These are phyloP conservation scores for Mycocentrospora acerina DNA, from an alignment of 2,329 filamentous ascomycete genomes.

Conservation along the genomic window DNA sequence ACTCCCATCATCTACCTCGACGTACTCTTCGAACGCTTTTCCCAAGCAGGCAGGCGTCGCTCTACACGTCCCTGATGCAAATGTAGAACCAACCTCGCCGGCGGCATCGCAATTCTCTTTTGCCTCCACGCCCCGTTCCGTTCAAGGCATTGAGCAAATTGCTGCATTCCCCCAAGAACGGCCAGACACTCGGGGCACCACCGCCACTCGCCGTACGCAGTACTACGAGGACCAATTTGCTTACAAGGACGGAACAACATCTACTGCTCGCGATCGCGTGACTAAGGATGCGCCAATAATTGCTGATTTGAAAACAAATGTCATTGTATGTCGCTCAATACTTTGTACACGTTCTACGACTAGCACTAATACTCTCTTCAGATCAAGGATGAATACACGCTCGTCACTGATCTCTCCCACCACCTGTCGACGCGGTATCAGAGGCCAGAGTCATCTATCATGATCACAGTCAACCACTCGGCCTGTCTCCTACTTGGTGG, in stretches of 20 bases:
- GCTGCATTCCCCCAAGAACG: slow-evolving; percentile 8
- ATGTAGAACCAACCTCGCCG: slow-evolving; percentile 34
- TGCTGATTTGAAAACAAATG: slow-evolving; percentile 52
- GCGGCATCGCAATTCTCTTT: slow-evolving; percentile 43
- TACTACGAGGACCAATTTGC: slow-evolving; percentile 43
- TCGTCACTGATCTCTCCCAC: slow-evolving; percentile 72
- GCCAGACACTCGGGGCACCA: slow-evolving; percentile 19
- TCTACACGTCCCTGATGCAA: slow-evolving; percentile 29
- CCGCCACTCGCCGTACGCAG: slow-evolving; percentile 32
- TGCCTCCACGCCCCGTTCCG: slow-evolving; percentile 35
- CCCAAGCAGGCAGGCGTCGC: slow-evolving; percentile 38
- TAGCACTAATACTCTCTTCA: too few species aligned
- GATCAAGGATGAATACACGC: slow-evolving; percentile 73
- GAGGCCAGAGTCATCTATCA: slow-evolving; percentile 70
- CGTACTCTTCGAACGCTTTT: slow-evolving; percentile 34
- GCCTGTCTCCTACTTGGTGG: slow-evolving; percentile 74
- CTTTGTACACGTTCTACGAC: not conserved
- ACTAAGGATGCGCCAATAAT: slow-evolving; percentile 50
- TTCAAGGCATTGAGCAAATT: slow-evolving; percentile 21
- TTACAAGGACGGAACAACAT: slow-evolving; percentile 37
- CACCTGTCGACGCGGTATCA: slow-evolving; percentile 75
- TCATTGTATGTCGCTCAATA: slow-evolving; percentile 49
- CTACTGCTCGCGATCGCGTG: slow-evolving; percentile 45
- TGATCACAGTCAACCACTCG: slow-evolving; percentile 75
- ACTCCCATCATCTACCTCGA: slow-evolving; percentile 39